Conservation (phyloP, 1,139 yeast species). For the Zygoascus hellenicus region DNA sequence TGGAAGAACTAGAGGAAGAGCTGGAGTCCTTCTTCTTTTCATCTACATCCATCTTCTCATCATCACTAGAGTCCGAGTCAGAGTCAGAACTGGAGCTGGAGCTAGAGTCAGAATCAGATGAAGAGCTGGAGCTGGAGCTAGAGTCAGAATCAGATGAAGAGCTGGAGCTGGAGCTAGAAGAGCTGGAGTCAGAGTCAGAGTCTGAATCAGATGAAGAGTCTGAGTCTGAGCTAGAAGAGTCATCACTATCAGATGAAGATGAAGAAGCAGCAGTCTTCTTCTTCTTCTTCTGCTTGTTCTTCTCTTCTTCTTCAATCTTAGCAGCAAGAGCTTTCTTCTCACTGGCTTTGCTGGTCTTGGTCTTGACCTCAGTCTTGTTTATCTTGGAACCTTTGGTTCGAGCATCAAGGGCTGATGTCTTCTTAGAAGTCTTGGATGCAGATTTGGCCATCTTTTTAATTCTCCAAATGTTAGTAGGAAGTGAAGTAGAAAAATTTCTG, state of each 20-base stretch:
- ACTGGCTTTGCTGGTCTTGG: constrained; percentile 28
- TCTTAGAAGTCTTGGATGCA: constrained; percentile 6
- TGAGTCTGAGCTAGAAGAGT: constrained; percentile 28
- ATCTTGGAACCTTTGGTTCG: constrained; percentile 26
- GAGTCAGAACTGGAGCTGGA: constrained; percentile 23
- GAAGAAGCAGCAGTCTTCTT: constrained; percentile 23
- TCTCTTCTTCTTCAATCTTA: constrained; percentile 22
- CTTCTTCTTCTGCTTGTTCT: constrained; percentile 27
- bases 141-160: constrained; percentile 21
- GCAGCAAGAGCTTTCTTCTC: constrained; percentile 19
- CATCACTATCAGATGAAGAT: background rate
- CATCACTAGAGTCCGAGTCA: constrained; percentile 17
- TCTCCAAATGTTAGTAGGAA: constrained; percentile 7
- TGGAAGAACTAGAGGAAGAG: constrained; percentile 17
- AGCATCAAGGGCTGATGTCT: constrained; percentile 15
- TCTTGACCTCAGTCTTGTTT: constrained; percentile 27
- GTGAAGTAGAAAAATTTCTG: constrained; percentile 12
- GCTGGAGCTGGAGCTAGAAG: constrained; percentile 17
- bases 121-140: constrained; percentile 13
- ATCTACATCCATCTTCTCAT: constrained; percentile 15
- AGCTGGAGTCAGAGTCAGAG: constrained; percentile 32
- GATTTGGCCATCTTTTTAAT: constrained; percentile 18
- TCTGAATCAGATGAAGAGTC: constrained; percentile 29
- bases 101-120: constrained; percentile 19
- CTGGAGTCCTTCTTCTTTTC: too few relatives aligned